Percentiles rank a stretch among this genome's conserved stretches.
phyloP scores from a whole-genome alignment of 306 rosid species.

The Malus fusca region DNA sequence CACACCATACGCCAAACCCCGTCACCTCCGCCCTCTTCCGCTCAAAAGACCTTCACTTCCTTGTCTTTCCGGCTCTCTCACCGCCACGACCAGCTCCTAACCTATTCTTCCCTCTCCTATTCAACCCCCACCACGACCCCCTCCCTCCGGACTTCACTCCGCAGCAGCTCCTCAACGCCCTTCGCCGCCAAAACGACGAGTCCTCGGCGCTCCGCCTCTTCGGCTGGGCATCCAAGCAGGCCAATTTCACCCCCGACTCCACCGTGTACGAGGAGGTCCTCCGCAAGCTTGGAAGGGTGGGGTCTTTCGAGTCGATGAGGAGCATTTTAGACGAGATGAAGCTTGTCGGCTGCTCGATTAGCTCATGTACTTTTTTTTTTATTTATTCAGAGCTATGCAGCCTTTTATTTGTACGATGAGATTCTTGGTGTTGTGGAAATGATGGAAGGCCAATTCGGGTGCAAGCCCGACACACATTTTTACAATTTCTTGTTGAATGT shows the following conservation, averaged over 20 bases:
- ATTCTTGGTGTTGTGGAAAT: conserved; percentile 25
- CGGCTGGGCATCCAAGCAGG: conserved; percentile 71
- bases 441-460: conserved; percentile 52
- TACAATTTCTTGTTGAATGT: conserved; percentile 54
- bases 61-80: conserved; percentile 12
- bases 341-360: conserved; percentile 21
- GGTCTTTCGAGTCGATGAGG: conserved; percentile 50
- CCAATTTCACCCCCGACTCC: conserved; percentile 42
- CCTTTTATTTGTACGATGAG: conserved; percentile 41
- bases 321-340: conserved; percentile 37
- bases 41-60: conserved; percentile 16
- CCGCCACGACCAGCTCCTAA: conserved; percentile 18
- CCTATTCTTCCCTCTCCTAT: conserved; percentile 8
- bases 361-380: conserved; percentile 36
- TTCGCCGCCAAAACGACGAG: conserved; percentile 62
- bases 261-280: conserved; percentile 52
- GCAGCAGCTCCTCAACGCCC: conserved; percentile 58
- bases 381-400: conserved; percentile 40
- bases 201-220: conserved; percentile 54
- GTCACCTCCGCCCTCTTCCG: conserved; percentile 17
- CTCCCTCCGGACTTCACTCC: conserved; percentile 57
- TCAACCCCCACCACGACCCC: conserved; percentile 14
- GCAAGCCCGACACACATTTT: conserved; percentile 50
- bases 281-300: conserved; percentile 38
- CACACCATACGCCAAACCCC: conserved; percentile 4